These are phyloP conservation scores for Simmondsia chinensis DNA, from an alignment of 148 eudicot genomes.

Conservation along the genomic window DNA sequence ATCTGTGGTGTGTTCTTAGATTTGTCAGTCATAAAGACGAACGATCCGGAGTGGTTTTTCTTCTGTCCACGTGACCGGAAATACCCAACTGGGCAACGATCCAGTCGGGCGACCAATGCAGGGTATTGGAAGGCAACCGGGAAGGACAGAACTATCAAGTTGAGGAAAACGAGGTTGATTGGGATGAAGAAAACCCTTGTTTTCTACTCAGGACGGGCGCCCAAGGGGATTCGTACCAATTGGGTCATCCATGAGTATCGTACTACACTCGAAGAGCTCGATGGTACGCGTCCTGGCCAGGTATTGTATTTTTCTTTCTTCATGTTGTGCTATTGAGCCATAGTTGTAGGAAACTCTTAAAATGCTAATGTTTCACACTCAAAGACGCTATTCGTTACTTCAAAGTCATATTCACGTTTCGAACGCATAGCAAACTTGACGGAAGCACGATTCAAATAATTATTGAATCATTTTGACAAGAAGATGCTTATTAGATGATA, in stretches of 20 bases:
- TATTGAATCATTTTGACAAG: no score
- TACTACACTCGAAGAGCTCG: constrained; percentile 56
- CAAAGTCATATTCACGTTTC: no score
- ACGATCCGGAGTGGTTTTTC: constrained; percentile 87
- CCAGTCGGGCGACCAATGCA: constrained; percentile 64
- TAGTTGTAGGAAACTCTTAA: not conserved
- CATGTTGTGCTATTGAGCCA: not conserved
- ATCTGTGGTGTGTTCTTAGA: constrained; percentile 32
- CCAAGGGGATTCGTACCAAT: constrained; percentile 66
- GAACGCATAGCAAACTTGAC: no score
- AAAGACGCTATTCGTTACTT: no score
- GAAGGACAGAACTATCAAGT: constrained; percentile 65
- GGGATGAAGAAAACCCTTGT: constrained; percentile 96
- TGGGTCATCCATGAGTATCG: constrained; percentile 99
- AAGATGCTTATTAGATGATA: no score
- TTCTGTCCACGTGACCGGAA: constrained; percentile 94
- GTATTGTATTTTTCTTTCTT: constrained; percentile 16
- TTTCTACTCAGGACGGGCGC: constrained; percentile 86
- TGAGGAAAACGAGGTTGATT: constrained; percentile 38
- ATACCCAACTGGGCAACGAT: constrained; percentile 84
- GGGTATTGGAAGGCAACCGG: constrained; percentile 99
- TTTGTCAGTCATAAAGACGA: constrained; percentile 51
- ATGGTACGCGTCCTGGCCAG: constrained; percentile 91
- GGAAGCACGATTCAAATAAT: no score
- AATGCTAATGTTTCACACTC: no score